Percentiles rank a stretch among this genome's conserved stretches.
Evolutionary conservation across 2,329 filamentous ascomycete genomes (phyloP).

Genomic region (Calonectria multiphialidica): DNA sequence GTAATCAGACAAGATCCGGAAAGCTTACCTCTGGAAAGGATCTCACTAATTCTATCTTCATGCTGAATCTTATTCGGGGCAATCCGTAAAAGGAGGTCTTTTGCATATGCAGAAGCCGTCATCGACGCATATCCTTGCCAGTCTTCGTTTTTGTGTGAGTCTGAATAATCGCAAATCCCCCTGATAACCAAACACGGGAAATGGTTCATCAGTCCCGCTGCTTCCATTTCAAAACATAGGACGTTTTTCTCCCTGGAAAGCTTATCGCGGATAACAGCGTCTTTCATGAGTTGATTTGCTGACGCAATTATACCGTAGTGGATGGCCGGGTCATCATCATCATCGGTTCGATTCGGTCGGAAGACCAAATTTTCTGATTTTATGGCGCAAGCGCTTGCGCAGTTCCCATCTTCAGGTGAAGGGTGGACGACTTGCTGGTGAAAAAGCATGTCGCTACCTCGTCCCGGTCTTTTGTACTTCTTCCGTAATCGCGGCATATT

Average conservation of each 20-base stretch:
- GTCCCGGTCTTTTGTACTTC: neutral
- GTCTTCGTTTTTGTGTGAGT: no score
- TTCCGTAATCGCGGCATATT: neutral
- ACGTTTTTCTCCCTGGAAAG: neutral
- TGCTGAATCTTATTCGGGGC: neutral
- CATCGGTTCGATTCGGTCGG: neutral
- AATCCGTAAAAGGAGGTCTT: neutral
- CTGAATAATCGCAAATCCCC: no score
- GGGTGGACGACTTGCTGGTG: neutral
- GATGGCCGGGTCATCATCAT: neutral
- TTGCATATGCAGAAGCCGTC: neutral
- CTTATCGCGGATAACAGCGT: neutral
- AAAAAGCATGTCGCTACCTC: neutral
- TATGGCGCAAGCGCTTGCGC: neutral
- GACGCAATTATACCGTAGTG: neutral
- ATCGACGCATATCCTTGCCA: neutral
- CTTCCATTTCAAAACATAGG: neutral
- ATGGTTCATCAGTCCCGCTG: neutral
- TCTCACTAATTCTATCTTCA: neutral
- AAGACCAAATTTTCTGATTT: neutral
- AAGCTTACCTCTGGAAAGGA: neutral
- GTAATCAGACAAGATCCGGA: neutral
- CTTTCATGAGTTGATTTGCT: neutral
- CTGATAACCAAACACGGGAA: no score
- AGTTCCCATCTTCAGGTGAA: neutral